Percentiles rank a stretch among this genome's conserved stretches.
These are phyloP conservation scores for Parastagonospora nodorum DNA, from an alignment of 2,329 filamentous ascomycete genomes.

Conservation along the genomic window DNA sequence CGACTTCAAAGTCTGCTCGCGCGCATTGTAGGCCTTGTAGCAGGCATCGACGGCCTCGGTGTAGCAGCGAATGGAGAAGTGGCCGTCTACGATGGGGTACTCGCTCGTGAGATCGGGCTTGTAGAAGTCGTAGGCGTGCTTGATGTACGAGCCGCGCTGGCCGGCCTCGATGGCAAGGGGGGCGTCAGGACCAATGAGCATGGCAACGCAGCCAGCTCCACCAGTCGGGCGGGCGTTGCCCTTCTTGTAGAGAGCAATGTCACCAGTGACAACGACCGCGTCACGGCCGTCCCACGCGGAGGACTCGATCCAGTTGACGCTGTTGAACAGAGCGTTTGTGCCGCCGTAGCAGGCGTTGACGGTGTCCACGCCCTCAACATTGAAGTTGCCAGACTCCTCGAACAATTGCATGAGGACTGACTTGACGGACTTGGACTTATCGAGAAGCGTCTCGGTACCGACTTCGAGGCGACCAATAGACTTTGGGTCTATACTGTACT, in stretches of 20 bases:
- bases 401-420: conserved; percentile 61
- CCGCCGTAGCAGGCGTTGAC: conserved; percentile 61
- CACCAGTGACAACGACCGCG: conserved; percentile 58
- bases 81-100: conserved; percentile 59
- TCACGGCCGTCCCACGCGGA: conserved; percentile 59
- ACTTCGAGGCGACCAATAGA: conserved; percentile 59
- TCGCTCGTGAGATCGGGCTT: conserved; percentile 60
- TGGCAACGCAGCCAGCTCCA: conserved; percentile 59
- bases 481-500: conserved; percentile 58
- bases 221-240: conserved; percentile 58
- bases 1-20: conserved; percentile 53
- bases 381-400: conserved; percentile 57
- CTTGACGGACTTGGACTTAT: conserved; percentile 62
- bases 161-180: conserved; percentile 57
- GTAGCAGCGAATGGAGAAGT: conserved; percentile 60
- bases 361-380: conserved; percentile 60
- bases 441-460: conserved; percentile 59
- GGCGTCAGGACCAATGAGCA: conserved; percentile 58
- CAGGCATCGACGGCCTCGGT: conserved; percentile 58
- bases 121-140: conserved; percentile 61
- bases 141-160: conserved; percentile 57
- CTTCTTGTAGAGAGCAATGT: conserved; percentile 62
- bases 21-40: conserved; percentile 60
- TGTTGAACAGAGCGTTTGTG: conserved; percentile 61
- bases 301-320: conserved; percentile 60